phyloP scores from a whole-genome alignment of 2,329 filamentous ascomycete species.

The Paecilomyces fulvus region DNA sequence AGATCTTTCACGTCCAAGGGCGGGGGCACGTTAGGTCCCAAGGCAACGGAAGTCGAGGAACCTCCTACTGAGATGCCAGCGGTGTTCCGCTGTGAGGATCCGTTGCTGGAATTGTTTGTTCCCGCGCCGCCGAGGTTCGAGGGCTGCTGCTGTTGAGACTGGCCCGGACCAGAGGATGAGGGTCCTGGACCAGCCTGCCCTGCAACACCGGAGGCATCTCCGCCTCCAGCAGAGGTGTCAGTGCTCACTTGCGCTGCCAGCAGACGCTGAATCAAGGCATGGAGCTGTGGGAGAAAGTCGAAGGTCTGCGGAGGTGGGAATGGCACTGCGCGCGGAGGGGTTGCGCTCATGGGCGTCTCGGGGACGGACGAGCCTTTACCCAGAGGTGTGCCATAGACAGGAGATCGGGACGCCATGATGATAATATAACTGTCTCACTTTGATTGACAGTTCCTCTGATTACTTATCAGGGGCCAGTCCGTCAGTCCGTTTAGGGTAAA shows the following conservation, averaged over 20 bases:
- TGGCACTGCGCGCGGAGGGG: constrained; percentile 42
- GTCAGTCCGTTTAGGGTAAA: constrained; percentile 20
- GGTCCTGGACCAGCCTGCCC: constrained; percentile 9
- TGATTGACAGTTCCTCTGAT: neutral
- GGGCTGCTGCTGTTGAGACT: constrained; percentile 15
- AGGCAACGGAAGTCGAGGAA: constrained; percentile 10
- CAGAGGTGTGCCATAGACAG: constrained; percentile 35
- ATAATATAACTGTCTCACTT: constrained; percentile 9
- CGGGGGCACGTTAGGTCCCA: constrained; percentile 26
- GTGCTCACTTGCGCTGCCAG: constrained; percentile 30
- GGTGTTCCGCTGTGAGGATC: constrained; percentile 18
- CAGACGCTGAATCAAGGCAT: constrained; percentile 67
- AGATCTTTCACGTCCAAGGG: constrained; percentile 65
- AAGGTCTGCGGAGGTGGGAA: constrained; percentile 73
- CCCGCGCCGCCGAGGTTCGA: constrained; percentile 22
- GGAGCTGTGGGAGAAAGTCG: constrained; percentile 76
- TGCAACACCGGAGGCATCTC: constrained; percentile 11
- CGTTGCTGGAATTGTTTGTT: constrained; percentile 10
- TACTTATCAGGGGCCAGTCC: neutral
- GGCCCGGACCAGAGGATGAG: constrained; percentile 6
- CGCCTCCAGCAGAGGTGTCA: constrained; percentile 11
- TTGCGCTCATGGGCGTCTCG: constrained; percentile 24
- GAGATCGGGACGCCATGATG: constrained; percentile 28
- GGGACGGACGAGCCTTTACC: constrained; percentile 25
- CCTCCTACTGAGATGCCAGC: constrained; percentile 16